Base-by-base conservation (phyloP, 805 yeast genomes). In the Scheffersomyces amazonensis region DNA sequence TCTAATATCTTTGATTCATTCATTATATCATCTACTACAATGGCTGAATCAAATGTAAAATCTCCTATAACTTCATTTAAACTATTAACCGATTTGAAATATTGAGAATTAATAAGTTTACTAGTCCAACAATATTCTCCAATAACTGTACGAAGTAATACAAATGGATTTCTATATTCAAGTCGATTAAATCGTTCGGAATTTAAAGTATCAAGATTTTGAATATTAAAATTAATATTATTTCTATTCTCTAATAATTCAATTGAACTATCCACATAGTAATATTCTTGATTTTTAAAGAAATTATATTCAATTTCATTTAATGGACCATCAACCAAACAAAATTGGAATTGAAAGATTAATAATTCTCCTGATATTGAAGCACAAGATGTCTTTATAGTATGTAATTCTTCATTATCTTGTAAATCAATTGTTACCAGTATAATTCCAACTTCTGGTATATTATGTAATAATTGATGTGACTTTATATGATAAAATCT, bases 41-140 rank as follows among this genome's bases (percentile, higher is more conserved):
- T 40, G 9, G 56, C 56, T 32, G 73, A 71, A 22, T 63, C 55
- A 1, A 62, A 39, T 42, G 52, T 47, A 3, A 55, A 52, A 38
- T 79, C 76, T 2, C 83, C 83, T 2, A 69, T 61, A 36, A 78
- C 60, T 10, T 71, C 71, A n/a, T 59, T 51, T 2, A 79, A 42
- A 4, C 75, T 66, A 25, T 59, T 53, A 5, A 81, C 87, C n/a
- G 60, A 58, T 39, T 69, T 64, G 59, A 82, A 81, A 38, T 54
- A 64, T 4, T 46, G 46, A 1, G 62, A 53, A 16, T 58, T 54
- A 1, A 80, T 52, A 9, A 64, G 64, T 34, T 60, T 63, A 5
- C 70, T 57, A 0, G 82, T 70, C 87, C 87, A 81, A 21, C 71
- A 77, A 39, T 69, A 73, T 32, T 75, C 80, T 5, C 13, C 13